Conservation (phyloP, 306 rosid species). For the Crotalaria pallida region DNA sequence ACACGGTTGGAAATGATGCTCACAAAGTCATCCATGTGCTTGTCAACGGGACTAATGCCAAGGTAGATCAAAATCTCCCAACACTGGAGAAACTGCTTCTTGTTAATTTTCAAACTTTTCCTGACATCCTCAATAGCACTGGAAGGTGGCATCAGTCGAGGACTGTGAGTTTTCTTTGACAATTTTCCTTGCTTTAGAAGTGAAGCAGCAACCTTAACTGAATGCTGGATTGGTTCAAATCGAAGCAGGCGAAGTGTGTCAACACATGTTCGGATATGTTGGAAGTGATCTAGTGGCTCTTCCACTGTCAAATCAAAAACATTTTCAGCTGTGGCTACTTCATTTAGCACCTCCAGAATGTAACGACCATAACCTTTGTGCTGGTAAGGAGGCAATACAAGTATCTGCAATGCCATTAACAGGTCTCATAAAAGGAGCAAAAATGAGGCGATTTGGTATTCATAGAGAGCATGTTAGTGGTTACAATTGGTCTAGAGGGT, state of each 20-base stretch:
- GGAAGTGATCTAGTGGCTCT: constrained; percentile 85
- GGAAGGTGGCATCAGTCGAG: constrained; percentile 55
- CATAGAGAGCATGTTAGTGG: background rate
- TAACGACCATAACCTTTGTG: constrained; percentile 79
- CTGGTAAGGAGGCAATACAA: constrained; percentile 82
- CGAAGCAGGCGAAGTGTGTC: constrained; percentile 57
- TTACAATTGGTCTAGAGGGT: background rate
- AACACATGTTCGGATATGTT: constrained; percentile 69
- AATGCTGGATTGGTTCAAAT: constrained; percentile 49
- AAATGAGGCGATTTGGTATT: background rate
- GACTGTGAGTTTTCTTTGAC: constrained; percentile 62
- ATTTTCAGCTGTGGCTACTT: constrained; percentile 65
- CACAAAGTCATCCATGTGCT: constrained; percentile 61
- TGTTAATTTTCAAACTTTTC: constrained; percentile 66
- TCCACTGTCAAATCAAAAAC: constrained; percentile 77
- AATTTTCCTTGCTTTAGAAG: constrained; percentile 55
- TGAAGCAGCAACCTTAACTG: constrained; percentile 48
- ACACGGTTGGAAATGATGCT: constrained; percentile 55
- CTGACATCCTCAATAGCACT: constrained; percentile 51
- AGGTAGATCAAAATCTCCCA: constrained; percentile 89
- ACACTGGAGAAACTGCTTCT: constrained; percentile 80
- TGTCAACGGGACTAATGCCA: constrained; percentile 54
- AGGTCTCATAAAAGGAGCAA: constrained; percentile 7
- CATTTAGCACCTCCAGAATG: constrained; percentile 66
- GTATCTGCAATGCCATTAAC: constrained; percentile 51